Evolutionary conservation across 352 stramenopile genomes (phyloP).

Genomic region (Pythium myriotylum): DNA sequence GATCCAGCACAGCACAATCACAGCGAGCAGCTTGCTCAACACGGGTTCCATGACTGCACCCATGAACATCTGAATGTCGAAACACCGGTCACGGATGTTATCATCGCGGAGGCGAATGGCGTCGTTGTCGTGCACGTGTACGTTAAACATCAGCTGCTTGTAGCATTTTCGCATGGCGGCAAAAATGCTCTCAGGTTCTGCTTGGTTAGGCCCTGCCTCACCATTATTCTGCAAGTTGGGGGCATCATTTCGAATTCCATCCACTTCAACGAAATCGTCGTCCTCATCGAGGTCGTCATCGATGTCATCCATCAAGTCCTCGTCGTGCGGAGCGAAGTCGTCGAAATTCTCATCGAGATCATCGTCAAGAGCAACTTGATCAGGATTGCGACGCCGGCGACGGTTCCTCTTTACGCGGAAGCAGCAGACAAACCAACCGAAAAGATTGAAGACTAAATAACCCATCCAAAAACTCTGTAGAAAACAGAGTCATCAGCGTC

Average conservation of each 20-base stretch:
- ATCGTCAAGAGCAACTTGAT: conserved; percentile 24
- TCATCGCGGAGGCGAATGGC: conserved; percentile 56
- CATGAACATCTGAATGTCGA: conserved; percentile 71
- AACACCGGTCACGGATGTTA: conserved; percentile 67
- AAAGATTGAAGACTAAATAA: conserved; percentile 75
- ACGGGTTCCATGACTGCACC: conserved; percentile 65
- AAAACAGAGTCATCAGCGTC: conserved; percentile 3
- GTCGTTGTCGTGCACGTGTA: conserved; percentile 76
- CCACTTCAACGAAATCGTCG: conserved; percentile 5
- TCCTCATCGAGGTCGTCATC: conserved; percentile 27
- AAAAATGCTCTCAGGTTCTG: conserved; percentile 58
- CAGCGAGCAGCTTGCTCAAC: conserved; percentile 40
- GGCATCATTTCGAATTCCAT: conserved; percentile 12
- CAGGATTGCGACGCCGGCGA: conserved; percentile 39
- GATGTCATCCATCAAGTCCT: conserved; percentile 24
- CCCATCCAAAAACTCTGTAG: conserved; percentile 74
- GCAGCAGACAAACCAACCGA: conserved; percentile 75
- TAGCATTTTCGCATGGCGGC: conserved; percentile 59
- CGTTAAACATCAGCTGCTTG: conserved; percentile 69
- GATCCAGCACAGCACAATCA: conserved; percentile 62
- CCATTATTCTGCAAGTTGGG: conserved; percentile 7
- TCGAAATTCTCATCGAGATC: conserved; percentile 41
- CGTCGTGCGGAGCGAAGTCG: conserved; percentile 24
- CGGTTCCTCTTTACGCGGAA: conserved; percentile 55
- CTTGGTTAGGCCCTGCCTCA: conserved; percentile 24